Conservation (phyloP, 345 rosid species). For the Gossypium bickii region DNA sequence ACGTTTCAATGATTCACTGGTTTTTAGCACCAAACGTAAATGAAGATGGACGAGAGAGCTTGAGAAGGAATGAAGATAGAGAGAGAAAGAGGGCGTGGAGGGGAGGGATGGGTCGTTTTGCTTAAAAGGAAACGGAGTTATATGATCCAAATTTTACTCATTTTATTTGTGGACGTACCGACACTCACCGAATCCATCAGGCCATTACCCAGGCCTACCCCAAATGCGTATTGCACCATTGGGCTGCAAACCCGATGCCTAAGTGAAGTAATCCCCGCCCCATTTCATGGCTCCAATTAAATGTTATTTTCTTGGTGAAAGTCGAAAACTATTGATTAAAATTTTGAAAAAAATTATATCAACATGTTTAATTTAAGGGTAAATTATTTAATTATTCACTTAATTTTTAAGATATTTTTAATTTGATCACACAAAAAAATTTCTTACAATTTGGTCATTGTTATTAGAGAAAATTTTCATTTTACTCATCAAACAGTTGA, state of each 20-base stretch:
- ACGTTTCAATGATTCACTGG: background rate
- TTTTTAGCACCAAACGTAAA: background rate
- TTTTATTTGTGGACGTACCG: background rate
- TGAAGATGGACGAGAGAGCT: background rate
- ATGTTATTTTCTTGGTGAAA: too few species aligned
- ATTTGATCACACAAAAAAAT: too few species aligned
- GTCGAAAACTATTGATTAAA: too few species aligned
- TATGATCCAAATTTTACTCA: background rate
- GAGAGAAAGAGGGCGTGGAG: background rate
- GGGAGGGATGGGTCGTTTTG: background rate
- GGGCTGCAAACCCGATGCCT: background rate
- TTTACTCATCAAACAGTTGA: too few species aligned
- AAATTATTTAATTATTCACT: too few species aligned
- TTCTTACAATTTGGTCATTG: too few species aligned
- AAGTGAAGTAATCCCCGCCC: background rate
- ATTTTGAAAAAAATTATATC: too few species aligned
- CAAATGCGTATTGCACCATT: background rate
- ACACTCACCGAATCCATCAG: background rate
- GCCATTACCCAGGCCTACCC: background rate
- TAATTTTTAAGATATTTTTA: too few species aligned
- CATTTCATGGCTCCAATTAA: too few species aligned
- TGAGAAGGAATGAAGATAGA: background rate
- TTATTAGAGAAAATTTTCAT: too few species aligned
- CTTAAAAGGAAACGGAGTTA: background rate
- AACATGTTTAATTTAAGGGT: too few species aligned